Percentiles rank a stretch among this genome's conserved stretches.
Evolutionary conservation across 305 asterid genomes (phyloP).

Genomic region (Fraxinus greggii): DNA sequence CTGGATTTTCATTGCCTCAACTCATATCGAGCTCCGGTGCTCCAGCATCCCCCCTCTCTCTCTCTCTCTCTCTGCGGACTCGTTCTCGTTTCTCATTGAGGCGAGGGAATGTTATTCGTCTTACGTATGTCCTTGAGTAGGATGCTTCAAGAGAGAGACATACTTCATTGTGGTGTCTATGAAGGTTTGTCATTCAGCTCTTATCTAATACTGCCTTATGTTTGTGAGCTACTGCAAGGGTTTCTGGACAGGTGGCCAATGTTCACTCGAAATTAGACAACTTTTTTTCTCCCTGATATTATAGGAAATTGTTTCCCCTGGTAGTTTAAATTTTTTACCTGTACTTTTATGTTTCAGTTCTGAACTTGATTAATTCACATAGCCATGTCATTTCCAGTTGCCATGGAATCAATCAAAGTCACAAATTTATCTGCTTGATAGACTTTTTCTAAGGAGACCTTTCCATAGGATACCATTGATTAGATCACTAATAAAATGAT

Average conservation of each 20-base stretch:
- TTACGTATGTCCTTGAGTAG: conserved; percentile 43
- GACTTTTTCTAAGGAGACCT: neutral
- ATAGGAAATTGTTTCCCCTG: neutral
- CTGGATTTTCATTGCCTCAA: too few species aligned
- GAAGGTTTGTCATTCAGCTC: conserved; percentile 48
- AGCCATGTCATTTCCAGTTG: neutral
- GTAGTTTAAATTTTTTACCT: neutral
- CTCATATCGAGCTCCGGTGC: too few species aligned
- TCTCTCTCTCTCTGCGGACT: too few species aligned
- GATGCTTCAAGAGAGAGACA: conserved; percentile 85
- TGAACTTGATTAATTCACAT: neutral
- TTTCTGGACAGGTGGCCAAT: neutral
- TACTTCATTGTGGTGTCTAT: conserved; percentile 53
- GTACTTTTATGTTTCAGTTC: conserved; percentile 1
- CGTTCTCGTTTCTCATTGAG: too few species aligned
- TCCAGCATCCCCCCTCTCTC: too few species aligned
- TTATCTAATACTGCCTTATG: conserved; percentile 2
- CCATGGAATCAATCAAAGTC: neutral
- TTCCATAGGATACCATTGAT: neutral
- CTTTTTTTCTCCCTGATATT: neutral
- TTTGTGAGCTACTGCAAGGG: neutral
- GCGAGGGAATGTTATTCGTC: too few species aligned
- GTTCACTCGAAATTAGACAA: neutral
- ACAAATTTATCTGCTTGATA: neutral
- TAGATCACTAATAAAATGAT: neutral